A percentile compares a stretch with the other conserved stretches of the same genome.
Conservation (phyloP, 1,284 basidiomycete species). For the Thecaphora frezii region DNA sequence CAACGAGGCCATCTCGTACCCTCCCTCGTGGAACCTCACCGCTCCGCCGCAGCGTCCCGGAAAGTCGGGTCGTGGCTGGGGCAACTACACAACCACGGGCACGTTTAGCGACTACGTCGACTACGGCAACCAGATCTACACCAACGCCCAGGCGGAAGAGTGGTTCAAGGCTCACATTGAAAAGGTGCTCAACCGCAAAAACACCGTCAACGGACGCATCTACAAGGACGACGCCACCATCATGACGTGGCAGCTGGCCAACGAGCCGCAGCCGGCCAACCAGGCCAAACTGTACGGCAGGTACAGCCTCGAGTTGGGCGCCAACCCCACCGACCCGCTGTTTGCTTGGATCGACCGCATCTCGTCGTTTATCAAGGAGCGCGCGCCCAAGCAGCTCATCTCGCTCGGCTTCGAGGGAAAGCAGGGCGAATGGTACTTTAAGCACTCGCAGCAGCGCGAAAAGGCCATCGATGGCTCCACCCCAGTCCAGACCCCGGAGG, state of each 20-base stretch:
- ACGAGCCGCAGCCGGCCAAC: slow-evolving; percentile 33
- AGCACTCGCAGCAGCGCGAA: slow-evolving; percentile 19
- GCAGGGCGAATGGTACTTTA: slow-evolving; percentile 42
- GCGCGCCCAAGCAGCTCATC: slow-evolving; percentile 38
- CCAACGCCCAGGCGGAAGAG: slow-evolving; percentile 11
- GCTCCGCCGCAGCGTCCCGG: slow-evolving; percentile 20
- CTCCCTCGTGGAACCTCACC: slow-evolving; percentile 28
- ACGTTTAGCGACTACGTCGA: slow-evolving; percentile 13
- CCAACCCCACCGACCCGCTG: slow-evolving; percentile 13
- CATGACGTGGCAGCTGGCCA: slow-evolving; percentile 45
- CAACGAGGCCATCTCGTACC: slow-evolving; percentile 30
- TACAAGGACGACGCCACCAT: slow-evolving; percentile 45
- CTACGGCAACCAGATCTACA: slow-evolving; percentile 37
- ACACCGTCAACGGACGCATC: slow-evolving; percentile 34
- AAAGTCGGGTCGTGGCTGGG: slow-evolving; percentile 19
- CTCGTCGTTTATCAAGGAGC: slow-evolving; percentile 27
- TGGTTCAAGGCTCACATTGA: slow-evolving; percentile 20
- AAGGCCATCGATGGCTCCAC: slow-evolving; percentile 14
- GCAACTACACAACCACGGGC: slow-evolving; percentile 33
- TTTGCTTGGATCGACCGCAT: slow-evolving; percentile 27
- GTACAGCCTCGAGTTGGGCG: slow-evolving; percentile 10
- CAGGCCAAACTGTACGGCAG: neutral
- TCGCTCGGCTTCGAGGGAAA: slow-evolving; percentile 43
- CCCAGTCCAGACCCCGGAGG: too few relatives aligned
- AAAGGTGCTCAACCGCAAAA: slow-evolving; percentile 31